Base-by-base conservation (phyloP, 495 filamentous ascomycete genomes). In the Monascus purpureus region DNA sequence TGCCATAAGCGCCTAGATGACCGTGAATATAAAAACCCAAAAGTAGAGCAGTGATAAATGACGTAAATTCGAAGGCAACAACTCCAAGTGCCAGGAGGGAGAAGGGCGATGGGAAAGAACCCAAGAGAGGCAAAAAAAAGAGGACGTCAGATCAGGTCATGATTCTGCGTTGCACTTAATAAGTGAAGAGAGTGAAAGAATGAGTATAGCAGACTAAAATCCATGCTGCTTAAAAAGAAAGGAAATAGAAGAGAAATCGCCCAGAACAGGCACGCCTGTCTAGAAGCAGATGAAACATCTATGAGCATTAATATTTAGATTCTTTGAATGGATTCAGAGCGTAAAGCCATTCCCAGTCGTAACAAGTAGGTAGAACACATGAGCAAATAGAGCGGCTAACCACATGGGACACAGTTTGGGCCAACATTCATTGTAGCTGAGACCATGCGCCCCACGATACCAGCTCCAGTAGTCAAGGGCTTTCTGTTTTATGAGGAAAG, bases 101-200 rank as follows among this genome's bases (percentile, higher is more conserved):
- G 13, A 31, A 20, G 16, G 19, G 18, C 26, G 17, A 37, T 2
- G 30, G 15, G 19, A 25, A 28, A 31, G 23, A 31, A 13, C 8
- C 26, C 20, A 37, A 17, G 29, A 40, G 35, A 34, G n/a, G n/a
- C n/a, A n/a, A n/a, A n/a, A 18, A 46, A 40, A 47, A 22, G 22
- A 14, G 35, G 43, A 45, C 44, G 28, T 25, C 36, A 46, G 41
- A 47, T 17, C 8, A 48, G 36, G 45, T 53, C 56, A 59, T 63
- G 50, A 55, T 43, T 58, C 51, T 59, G 57, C 58, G 58, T 62
- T 62, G 55, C 47, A 60, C 60, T 60, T 42, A 48, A 25, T 6
- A 28, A 28, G 34, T 34, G 29, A 38, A 26, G 29, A 39, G 25
- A 39, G 41, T 19, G 42, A 43, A 37, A 39, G 25, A 37, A 42